Evolutionary conservation across 768 basidiomycete species (phyloP).

Genomic region (Pleurotus giganteus): DNA sequence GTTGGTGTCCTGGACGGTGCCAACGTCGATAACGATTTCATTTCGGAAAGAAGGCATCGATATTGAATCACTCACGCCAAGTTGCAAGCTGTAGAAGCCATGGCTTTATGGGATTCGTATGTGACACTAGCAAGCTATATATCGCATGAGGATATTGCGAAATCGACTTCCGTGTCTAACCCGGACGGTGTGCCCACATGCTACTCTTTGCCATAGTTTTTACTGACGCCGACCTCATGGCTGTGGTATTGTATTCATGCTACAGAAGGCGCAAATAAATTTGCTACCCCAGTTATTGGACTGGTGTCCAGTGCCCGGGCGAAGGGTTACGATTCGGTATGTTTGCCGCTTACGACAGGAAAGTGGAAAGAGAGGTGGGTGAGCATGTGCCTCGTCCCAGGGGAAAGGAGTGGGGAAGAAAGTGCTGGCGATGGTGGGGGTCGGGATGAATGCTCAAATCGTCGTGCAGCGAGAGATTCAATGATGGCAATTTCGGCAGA

Average conservation of each 20-base stretch:
- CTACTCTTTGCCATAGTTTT: neutral
- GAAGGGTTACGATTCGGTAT: conserved; percentile 74
- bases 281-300: conserved; percentile 49
- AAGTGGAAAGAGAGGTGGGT: conserved; percentile 89
- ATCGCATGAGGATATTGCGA: conserved; percentile 40
- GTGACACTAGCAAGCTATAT: conserved; percentile 36
- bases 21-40: too few species aligned
- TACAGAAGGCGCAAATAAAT: conserved; percentile 3
- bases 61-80: too few species aligned
- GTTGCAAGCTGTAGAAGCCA: conserved; percentile 9
- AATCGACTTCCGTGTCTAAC: conserved; percentile 23
- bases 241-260: conserved; percentile 10
- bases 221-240: neutral
- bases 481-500: conserved; percentile 33
- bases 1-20: too few species aligned
- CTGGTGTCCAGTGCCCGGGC: conserved; percentile 49
- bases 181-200: neutral
- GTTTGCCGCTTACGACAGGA: conserved; percentile 85
- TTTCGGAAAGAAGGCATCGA: too few species aligned
- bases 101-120: conserved; percentile 36
- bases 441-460: neutral
- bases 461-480: conserved; percentile 19
- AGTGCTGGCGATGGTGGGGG: neutral
- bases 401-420: conserved; percentile 18
- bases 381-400: conserved; percentile 77